Evolutionary conservation across 2,329 filamentous ascomycete genomes (phyloP), one percentile per base, ranked within the genome.

Genomic region (Monosporascus ibericus): DNA sequence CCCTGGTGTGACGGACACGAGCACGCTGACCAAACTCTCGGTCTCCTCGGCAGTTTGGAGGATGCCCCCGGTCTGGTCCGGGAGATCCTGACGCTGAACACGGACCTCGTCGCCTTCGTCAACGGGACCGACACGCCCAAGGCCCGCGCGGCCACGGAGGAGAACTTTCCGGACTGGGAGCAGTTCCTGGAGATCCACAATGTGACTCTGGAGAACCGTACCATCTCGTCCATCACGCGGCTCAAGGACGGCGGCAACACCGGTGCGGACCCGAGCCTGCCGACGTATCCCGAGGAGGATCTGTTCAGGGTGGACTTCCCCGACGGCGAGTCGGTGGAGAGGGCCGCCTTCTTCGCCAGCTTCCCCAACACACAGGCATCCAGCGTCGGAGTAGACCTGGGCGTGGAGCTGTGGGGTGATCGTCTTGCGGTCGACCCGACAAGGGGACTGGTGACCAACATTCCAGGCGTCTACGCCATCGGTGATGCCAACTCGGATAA

Each of bases 1-100:
- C 80, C 81, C 0, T 85, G 82, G 82, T 85, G 82, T 56, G 82
- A 85, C 60, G 82, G 82, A 14, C 72, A 78, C 56, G 82, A 85
- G 65, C 80, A 85, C 62, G 77, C 75, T 0, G 79, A 84, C 60
- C 80, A 84, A 55, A 53, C 73, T 0, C 71, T 85, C 1, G 81
- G 81, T 1, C 70, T 85, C 36, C 63, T 86, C 0, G 75, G 71
- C 1, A 56, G 68, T 1, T 63, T 84, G 0, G 59, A 69, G 1
- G 68, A 76, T 27, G 67, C 78, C 0, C 66, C 78, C 0, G 66
- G 67, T 3, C 64, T 72, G 6, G 73, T 80, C 0, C 68, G 76
- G 15, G 79, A 85, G 61, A 71, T 83, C 9, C 62, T 74, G 17
- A 82, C 78, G 0, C 66, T 84, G 6, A 81, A 82, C 67, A 68